Conservation (phyloP, 148 eudicot species). For the Chenopodium quinoa region DNA sequence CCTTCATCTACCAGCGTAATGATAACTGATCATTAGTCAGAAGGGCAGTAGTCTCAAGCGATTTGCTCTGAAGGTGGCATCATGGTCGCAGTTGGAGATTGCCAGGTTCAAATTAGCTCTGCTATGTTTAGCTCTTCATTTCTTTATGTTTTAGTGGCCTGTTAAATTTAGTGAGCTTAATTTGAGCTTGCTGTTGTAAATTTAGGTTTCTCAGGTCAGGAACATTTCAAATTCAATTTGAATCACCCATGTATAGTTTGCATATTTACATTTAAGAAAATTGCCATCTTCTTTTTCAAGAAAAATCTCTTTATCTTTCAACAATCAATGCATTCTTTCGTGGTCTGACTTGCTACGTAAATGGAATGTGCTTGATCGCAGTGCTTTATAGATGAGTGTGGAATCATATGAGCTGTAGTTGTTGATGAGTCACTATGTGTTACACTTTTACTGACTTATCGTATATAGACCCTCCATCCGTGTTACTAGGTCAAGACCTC, state of each 20-base stretch:
- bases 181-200: slow-evolving; percentile 17
- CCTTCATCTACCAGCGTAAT: background rate
- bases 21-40: background rate
- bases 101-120: background rate
- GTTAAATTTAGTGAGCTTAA: background rate
- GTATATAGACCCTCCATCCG: too few relatives aligned
- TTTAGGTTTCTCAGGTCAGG: slow-evolving; percentile 13
- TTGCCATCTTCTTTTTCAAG: background rate
- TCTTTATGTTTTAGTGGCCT: background rate
- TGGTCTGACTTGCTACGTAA: background rate
- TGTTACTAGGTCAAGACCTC: too few relatives aligned
- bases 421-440: background rate
- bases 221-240: slow-evolving; percentile 18
- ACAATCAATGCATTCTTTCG: background rate
- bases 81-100: background rate
- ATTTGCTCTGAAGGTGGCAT: background rate
- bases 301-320: background rate
- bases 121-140: background rate
- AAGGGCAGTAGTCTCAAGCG: background rate
- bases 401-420: background rate
- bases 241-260: slow-evolving; percentile 14
- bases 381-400: too few relatives aligned
- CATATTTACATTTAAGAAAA: background rate
- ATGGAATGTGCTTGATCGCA: too few relatives aligned
- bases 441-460: background rate